phyloP scores from a whole-genome alignment of 2,329 filamentous ascomycete species.

The Botrytis fragariae region DNA sequence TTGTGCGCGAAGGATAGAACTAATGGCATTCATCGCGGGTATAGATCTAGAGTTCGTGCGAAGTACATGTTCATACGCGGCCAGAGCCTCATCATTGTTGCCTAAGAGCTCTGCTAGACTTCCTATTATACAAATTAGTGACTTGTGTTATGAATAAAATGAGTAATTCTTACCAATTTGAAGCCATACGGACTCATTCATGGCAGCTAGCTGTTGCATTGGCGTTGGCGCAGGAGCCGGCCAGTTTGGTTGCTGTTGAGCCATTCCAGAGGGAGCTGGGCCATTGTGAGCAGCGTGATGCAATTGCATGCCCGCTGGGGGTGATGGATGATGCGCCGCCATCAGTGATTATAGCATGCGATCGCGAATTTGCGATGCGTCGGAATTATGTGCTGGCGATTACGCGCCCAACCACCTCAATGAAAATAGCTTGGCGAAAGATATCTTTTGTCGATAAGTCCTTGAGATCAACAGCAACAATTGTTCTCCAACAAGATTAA shows the following conservation, averaged over 20 bases:
- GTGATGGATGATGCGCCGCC: conserved; percentile 39
- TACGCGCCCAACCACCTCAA: conserved; percentile 18
- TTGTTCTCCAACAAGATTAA: background rate
- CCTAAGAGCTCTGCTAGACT: conserved; percentile 84
- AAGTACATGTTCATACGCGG: conserved; percentile 86
- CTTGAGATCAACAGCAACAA: conserved; percentile 8
- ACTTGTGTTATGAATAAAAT: conserved; percentile 20
- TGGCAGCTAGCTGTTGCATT: conserved; percentile 68
- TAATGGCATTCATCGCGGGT: conserved; percentile 90
- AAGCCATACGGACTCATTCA: conserved; percentile 89
- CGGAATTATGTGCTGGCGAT: conserved; percentile 18
- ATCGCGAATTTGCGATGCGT: background rate
- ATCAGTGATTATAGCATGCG: conserved; percentile 25
- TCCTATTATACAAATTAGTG: conserved; percentile 52
- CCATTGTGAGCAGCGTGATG: conserved; percentile 32
- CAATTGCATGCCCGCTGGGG: conserved; percentile 57
- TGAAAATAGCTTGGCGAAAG: conserved; percentile 9
- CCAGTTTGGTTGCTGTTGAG: conserved; percentile 32
- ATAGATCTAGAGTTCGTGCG: conserved; percentile 86
- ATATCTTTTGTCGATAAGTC: background rate
- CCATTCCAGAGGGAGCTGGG: conserved; percentile 35
- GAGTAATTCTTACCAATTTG: conserved; percentile 70
- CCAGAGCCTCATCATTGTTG: conserved; percentile 83
- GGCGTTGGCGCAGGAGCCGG: conserved; percentile 41
- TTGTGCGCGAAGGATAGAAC: conserved; percentile 82